Percentiles rank a stretch among this genome's conserved stretches.
These are phyloP conservation scores for Amphicarpaea edgeworthii DNA, from an alignment of 306 rosid species.

Conservation along the genomic window DNA sequence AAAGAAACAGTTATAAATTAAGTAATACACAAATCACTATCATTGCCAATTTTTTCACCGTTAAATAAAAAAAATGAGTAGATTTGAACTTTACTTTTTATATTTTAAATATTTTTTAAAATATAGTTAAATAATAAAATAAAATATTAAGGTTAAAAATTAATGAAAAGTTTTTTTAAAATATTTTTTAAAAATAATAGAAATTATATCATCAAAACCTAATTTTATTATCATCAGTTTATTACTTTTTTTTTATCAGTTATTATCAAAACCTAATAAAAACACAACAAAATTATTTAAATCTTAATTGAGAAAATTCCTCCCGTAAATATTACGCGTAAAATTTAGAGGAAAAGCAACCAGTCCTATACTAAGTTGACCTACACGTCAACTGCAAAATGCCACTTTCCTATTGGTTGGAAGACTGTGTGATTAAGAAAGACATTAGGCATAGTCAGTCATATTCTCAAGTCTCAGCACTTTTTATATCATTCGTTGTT, in stretches of 20 bases:
- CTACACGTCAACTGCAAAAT: constrained; percentile 21
- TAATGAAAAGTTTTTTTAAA: not conserved
- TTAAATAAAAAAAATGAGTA: not conserved
- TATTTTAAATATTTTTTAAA: not conserved
- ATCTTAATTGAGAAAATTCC: not conserved
- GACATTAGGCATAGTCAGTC: not conserved
- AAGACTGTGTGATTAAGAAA: not conserved
- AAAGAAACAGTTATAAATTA: not conserved
- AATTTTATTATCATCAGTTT: too few relatives aligned
- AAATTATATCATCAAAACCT: too few relatives aligned
- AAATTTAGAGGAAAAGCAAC: not conserved
- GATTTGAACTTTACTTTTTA: not conserved
- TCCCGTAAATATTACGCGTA: not conserved
- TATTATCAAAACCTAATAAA: too few relatives aligned
- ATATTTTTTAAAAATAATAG: too few relatives aligned
- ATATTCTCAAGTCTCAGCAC: not conserved
- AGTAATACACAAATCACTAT: not conserved
- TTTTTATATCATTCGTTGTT: not conserved
- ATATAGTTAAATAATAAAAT: not conserved
- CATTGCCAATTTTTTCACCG: not conserved
- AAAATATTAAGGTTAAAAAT: not conserved
- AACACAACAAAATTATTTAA: not conserved
- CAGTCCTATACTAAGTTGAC: not conserved
- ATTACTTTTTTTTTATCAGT: too few relatives aligned
- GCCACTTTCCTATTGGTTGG: constrained; percentile 20